phyloP scores from a whole-genome alignment of 2,329 filamentous ascomycete genomes.

The Macroventuria anomochaeta region DNA sequence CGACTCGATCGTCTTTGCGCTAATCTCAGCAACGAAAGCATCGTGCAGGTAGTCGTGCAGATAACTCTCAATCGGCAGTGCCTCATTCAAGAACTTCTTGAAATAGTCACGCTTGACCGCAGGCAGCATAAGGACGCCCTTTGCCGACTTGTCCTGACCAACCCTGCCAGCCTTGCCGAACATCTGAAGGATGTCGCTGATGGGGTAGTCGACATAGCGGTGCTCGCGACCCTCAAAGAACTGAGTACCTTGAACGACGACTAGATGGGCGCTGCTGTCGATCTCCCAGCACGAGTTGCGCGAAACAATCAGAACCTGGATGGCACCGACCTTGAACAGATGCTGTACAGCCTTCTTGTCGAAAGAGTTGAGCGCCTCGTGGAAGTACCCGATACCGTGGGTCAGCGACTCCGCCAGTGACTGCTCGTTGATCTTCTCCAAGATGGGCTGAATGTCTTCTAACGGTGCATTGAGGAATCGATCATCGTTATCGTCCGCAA shows the following conservation, averaged over 20 bases:
- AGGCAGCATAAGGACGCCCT: slow-evolving; percentile 95
- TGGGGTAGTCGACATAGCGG: slow-evolving; percentile 93
- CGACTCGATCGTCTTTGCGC: slow-evolving; percentile 92
- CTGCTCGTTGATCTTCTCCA: slow-evolving; percentile 83
- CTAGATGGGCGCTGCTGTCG: slow-evolving; percentile 83
- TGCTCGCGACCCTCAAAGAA: slow-evolving; percentile 97
- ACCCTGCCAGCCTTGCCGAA: slow-evolving; percentile 90
- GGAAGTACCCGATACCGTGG: slow-evolving; percentile 96
- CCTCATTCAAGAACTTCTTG: slow-evolving; percentile 97
- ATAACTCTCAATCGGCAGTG: slow-evolving; percentile 92
- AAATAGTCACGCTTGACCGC: slow-evolving; percentile 96
- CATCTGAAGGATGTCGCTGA: slow-evolving; percentile 96
- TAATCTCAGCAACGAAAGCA: slow-evolving; percentile 96
- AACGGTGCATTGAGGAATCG: slow-evolving; percentile 87
- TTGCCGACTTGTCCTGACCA: slow-evolving; percentile 77
- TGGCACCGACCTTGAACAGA: slow-evolving; percentile 85
- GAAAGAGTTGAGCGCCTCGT: slow-evolving; percentile 85
- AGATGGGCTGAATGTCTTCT: slow-evolving; percentile 80
- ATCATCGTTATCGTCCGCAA: slow-evolving; percentile 90
- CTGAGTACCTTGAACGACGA: slow-evolving; percentile 97
- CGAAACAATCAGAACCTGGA: slow-evolving; percentile 81
- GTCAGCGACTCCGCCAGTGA: slow-evolving; percentile 87
- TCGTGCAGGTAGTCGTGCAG: slow-evolving; percentile 91
- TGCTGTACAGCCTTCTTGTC: slow-evolving; percentile 95
- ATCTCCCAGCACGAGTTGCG: slow-evolving; percentile 97